Base-by-base conservation (phyloP, 2,329 filamentous ascomycete species). In the Pseudomassariella vexata region DNA sequence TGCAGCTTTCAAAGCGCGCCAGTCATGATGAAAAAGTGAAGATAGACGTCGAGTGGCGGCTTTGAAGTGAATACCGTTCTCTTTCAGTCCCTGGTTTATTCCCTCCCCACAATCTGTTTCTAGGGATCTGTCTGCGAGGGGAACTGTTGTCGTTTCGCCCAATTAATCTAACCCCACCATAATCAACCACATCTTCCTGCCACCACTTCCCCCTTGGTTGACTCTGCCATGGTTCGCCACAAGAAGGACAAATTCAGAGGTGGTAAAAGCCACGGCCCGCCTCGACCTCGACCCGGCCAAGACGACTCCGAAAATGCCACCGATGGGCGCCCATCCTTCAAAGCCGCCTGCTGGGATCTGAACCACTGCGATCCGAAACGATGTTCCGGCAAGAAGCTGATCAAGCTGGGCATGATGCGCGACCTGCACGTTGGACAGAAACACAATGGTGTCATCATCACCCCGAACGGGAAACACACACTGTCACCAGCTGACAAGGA, bases 321-420 rank as follows among this genome's bases (percentile, higher is more conserved):
- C 41, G 48, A 61, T 33, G 51, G 39, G 29, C 73, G 49, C 42
- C 79, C 63, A 23, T 52, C 65, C 15, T 95, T 89, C 73, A 94
- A 94, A 63, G 90, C 92, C 29, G 92, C 90, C 37, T 95, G 90
- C 59, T 98, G 92, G 92, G 92, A 98, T 53, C 72, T 98, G 20
- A 90, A 89, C 40, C 92, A 98, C 65, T 98, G 92, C 67, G 92
- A 98, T 53, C 87, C 90, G 7, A 96, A 95, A 60, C 73, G 90
- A 47, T 98, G 92, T 63, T 95, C 89, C 0, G 92, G 92, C 19
- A 98, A 98, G 66, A 81, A 86, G 42, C 73, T 98, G 20, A 95
- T 98, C 75, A 81, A 82, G 42, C 75, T 94, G 34, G 90, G 90
- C 3, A 68, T 95, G 50, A 95, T 98, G 87, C 82, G 92, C 46